These are phyloP conservation scores for Singerocomus inundabilis DNA, from an alignment of 1,284 basidiomycete species.

Conservation along the genomic window DNA sequence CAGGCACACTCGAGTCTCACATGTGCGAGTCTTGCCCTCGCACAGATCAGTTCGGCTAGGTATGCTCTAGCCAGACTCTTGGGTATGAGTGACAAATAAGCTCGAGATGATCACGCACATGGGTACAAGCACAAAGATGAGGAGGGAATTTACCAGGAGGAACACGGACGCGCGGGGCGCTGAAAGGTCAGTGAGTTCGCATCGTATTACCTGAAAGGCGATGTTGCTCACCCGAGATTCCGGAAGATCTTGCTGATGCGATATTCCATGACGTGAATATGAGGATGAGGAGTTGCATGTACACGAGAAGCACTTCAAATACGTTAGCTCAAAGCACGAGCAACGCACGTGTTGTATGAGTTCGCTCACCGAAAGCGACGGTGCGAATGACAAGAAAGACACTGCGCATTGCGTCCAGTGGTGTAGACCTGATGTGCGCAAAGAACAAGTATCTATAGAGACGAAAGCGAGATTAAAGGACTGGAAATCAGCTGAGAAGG, in stretches of 20 bases:
- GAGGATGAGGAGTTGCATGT: conserved; percentile 50
- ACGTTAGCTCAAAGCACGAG: neutral
- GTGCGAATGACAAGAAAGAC: conserved; percentile 54
- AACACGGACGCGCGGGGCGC: conserved; percentile 50
- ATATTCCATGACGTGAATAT: conserved; percentile 62
- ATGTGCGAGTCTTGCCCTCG: conserved; percentile 38
- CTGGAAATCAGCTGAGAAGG: neutral
- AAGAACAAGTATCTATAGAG: conserved; percentile 4
- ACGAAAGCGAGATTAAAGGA: neutral
- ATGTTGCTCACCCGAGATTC: conserved; percentile 37
- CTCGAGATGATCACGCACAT: conserved; percentile 40
- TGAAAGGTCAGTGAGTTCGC: conserved; percentile 22
- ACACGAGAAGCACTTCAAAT: conserved; percentile 48
- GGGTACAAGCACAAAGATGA: conserved; percentile 43
- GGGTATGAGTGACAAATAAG: neutral
- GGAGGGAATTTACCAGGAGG: conserved; percentile 49
- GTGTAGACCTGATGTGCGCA: conserved; percentile 16
- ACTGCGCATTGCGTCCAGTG: conserved; percentile 33
- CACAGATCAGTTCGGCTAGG: conserved; percentile 39
- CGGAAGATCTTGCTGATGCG: conserved; percentile 36
- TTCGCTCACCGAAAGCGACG: conserved; percentile 52
- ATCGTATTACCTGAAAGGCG: neutral
- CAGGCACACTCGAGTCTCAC: conserved; percentile 54
- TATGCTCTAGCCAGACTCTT: conserved; percentile 22
- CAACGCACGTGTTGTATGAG: neutral